Conservation (phyloP, 2,329 filamentous ascomycete genomes). For the Calonectria naviculata region DNA sequence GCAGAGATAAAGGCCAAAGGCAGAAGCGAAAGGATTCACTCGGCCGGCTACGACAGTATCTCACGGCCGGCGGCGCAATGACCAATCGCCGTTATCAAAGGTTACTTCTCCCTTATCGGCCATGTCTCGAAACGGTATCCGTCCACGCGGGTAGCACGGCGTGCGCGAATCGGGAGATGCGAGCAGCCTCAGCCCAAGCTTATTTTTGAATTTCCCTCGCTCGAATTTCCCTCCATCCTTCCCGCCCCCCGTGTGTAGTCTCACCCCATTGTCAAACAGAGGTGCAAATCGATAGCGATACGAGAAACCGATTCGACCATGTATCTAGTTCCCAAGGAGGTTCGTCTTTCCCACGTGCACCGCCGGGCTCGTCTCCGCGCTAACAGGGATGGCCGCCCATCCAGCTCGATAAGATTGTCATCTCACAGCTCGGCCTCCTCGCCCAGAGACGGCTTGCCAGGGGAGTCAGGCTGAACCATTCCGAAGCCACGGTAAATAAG, state of each 20-base stretch:
- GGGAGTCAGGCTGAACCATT: constrained; percentile 89
- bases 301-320: constrained; percentile 42
- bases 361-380: constrained; percentile 12
- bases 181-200: constrained; percentile 5
- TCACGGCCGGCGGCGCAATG: constrained; percentile 2
- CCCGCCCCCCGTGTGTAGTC: not conserved
- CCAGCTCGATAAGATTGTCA: constrained; percentile 95
- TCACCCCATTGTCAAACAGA: not conserved
- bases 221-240: not conserved
- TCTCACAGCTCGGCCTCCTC: constrained; percentile 87
- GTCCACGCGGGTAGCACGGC: not conserved
- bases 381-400: constrained; percentile 29
- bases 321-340: constrained; percentile 63
- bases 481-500: constrained; percentile 79
- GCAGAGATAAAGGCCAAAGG: not conserved
- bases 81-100: constrained; percentile 21
- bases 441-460: constrained; percentile 90
- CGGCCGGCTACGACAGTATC: not conserved
- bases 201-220: constrained; percentile 5
- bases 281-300: constrained; percentile 10
- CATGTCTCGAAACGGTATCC: constrained; percentile 8
- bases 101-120: constrained; percentile 15
- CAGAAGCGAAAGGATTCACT: not conserved
- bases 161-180: constrained; percentile 10
- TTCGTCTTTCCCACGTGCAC: constrained; percentile 41